Evolutionary conservation across 2,329 filamentous ascomycete species (phyloP), one percentile per base, ranked within the genome.

Genomic region (Macrophomina phaseolina): DNA sequence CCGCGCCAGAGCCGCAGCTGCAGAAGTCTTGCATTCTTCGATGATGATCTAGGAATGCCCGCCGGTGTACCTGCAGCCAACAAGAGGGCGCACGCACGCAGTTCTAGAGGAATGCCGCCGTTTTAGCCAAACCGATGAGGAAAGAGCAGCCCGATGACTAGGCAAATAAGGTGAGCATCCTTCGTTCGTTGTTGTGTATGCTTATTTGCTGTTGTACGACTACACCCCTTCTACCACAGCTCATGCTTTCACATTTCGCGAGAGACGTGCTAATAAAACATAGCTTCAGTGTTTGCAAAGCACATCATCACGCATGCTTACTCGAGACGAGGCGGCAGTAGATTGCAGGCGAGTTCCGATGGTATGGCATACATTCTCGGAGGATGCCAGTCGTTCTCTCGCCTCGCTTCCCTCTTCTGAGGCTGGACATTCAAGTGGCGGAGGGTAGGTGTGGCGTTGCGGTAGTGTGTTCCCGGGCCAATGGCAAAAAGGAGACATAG

Each of bases 361-460:
- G 58, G 58, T 16, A 62, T 62, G 58, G 58, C n/a, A 42, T 38
- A 30, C 58, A 62, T 62, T 62, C 42, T 49, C 49, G 45, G 5
- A 16, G 32, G 16, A 36, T 2, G 11, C 23, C n/a, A n/a, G 42
- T 6, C 5, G 6, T 34, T 6, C 36, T 61, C 38, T 60, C 58
- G 16, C 49, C 32, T 62, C 58, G 58, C 42, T 48, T 62, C 48
- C 42, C n/a, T 49, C 8, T 34, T 11, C 28, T 30, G 14, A 9
- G 23, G n/a, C 56, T 28, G 42, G 12, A 32, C 14, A 40, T 3
- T 16, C 14, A 18, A 45, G 56, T 61, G 40, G 40, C 56, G 40
- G 18, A 14, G 16, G 2, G 30, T n/a, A n/a, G 11, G 11, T 18
- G 58, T 49, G 42, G 45, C 58, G 45, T n/a, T 62, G 45, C 32